Conservation (phyloP, 257 asterid species). For the Oldenlandia corymbosa region DNA sequence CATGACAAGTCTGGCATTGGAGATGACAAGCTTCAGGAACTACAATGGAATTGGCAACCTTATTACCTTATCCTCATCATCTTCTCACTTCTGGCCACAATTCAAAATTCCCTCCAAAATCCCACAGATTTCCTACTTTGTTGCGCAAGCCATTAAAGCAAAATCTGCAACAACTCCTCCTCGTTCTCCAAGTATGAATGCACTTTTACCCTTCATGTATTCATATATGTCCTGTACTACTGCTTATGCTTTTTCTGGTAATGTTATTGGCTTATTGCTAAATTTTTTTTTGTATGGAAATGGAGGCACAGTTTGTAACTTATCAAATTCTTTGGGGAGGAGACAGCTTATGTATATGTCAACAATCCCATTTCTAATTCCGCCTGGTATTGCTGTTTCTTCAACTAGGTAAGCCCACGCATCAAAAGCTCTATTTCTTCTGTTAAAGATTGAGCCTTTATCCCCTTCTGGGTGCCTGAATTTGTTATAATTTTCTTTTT, state of each 20-base stretch:
- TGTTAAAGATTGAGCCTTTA: background rate
- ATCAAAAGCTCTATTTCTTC: background rate
- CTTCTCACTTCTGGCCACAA: conserved; percentile 10
- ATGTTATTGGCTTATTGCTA: no score
- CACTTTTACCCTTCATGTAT: background rate
- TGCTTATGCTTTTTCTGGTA: no score
- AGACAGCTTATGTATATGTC: conserved; percentile 48
- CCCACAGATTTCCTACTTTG: conserved; percentile 21
- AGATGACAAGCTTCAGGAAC: conserved; percentile 37
- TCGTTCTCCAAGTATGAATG: conserved; percentile 7
- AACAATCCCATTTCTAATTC: conserved; percentile 46
- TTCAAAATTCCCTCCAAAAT: conserved; percentile 24
- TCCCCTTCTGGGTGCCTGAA: background rate
- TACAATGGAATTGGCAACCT: conserved; percentile 28
- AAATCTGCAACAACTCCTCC: conserved; percentile 26
- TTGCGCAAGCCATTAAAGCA: conserved; percentile 24
- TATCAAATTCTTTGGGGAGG: conserved; percentile 35
- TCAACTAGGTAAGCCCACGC: conserved; percentile 37
- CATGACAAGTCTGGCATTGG: conserved; percentile 14
- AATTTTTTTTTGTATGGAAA: background rate
- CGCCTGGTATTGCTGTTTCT: conserved; percentile 24
- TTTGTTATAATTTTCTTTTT: background rate
- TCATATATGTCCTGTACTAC: no score
- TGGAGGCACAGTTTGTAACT: conserved; percentile 15
- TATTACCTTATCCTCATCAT: conserved; percentile 21